Conservation (phyloP, 2,329 filamentous ascomycete genomes). For the Ophiostoma fasciatum region DNA sequence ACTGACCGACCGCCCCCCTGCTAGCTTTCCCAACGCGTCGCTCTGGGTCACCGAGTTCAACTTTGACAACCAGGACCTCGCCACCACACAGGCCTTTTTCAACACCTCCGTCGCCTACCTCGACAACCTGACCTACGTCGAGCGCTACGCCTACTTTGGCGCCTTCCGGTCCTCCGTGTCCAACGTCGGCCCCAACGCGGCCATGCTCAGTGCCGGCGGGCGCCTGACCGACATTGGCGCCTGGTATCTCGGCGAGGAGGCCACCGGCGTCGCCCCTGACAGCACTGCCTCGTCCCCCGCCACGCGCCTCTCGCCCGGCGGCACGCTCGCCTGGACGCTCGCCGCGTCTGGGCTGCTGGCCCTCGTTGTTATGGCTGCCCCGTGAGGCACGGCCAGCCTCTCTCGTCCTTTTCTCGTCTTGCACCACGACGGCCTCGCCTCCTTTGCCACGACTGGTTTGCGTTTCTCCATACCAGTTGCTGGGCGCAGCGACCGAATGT, state of each 20-base stretch:
- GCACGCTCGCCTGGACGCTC: background rate
- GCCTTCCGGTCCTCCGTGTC: constrained; percentile 54
- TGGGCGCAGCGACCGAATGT: too few species aligned
- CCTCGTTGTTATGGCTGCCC: background rate
- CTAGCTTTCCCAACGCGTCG: constrained; percentile 41
- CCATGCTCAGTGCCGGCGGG: constrained; percentile 54
- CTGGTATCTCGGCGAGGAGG: constrained; percentile 53
- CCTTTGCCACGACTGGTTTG: too few species aligned
- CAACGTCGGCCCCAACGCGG: constrained; percentile 59
- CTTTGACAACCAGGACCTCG: constrained; percentile 38
- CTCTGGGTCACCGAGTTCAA: constrained; percentile 76
- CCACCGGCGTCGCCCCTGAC: constrained; percentile 28
- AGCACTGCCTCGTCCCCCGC: constrained; percentile 1
- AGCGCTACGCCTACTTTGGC: constrained; percentile 62
- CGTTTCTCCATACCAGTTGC: too few species aligned
- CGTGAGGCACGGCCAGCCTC: background rate
- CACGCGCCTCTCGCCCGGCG: background rate
- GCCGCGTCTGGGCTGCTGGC: background rate
- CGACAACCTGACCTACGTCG: constrained; percentile 46
- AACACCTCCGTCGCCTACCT: constrained; percentile 52
- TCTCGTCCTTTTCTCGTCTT: background rate
- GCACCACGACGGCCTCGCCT: too few species aligned
- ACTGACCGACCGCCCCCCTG: too few species aligned
- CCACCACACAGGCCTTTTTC: constrained; percentile 48
- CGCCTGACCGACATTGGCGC: constrained; percentile 60